A percentile compares a stretch with the other conserved stretches of the same genome.
Evolutionary conservation across 768 basidiomycete genomes (phyloP).

Genomic region (Lentinula guzmanii): DNA sequence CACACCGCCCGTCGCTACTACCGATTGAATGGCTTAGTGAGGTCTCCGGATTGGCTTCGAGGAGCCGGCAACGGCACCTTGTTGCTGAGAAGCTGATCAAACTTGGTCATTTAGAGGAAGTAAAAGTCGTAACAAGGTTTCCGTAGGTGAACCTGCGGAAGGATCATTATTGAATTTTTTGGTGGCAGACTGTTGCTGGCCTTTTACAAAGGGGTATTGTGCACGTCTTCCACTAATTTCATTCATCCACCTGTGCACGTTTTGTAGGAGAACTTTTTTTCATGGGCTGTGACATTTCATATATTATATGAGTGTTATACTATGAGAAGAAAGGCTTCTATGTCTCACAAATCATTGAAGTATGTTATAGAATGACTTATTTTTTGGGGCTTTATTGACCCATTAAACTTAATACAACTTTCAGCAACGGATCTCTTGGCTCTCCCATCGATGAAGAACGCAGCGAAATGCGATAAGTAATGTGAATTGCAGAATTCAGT

Average conservation of each 20-base stretch:
- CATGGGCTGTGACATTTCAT: too few relatives aligned
- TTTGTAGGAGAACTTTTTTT: too few relatives aligned
- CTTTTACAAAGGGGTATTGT: constrained; percentile 10
- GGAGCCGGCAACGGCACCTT: constrained; percentile 45
- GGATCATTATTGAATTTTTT: constrained; percentile 55
- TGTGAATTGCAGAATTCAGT: constrained; percentile 81
- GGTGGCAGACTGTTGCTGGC: constrained; percentile 27
- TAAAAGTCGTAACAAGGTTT: constrained; percentile 82
- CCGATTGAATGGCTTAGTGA: constrained; percentile 90
- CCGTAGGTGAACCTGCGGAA: constrained; percentile 80
- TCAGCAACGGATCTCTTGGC: constrained; percentile 70
- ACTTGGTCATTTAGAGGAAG: constrained; percentile 83
- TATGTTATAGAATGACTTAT: constrained; percentile 20
- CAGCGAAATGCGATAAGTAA: constrained; percentile 78
- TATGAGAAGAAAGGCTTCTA: constrained; percentile 11
- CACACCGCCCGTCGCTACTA: constrained; percentile 89
- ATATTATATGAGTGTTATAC: too few relatives aligned
- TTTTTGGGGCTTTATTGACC: constrained; percentile 16
- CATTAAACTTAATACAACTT: constrained; percentile 31
- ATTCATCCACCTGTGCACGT: too few relatives aligned
- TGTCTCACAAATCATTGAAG: constrained; percentile 17
- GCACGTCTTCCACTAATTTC: constrained; percentile 16
- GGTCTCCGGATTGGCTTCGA: constrained; percentile 75
- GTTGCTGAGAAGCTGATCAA: constrained; percentile 55
- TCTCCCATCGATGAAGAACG: constrained; percentile 78